Percentiles rank a stretch among this genome's conserved stretches.
Conservation (phyloP, 768 basidiomycete species). For the Phylloporus scabripes region DNA sequence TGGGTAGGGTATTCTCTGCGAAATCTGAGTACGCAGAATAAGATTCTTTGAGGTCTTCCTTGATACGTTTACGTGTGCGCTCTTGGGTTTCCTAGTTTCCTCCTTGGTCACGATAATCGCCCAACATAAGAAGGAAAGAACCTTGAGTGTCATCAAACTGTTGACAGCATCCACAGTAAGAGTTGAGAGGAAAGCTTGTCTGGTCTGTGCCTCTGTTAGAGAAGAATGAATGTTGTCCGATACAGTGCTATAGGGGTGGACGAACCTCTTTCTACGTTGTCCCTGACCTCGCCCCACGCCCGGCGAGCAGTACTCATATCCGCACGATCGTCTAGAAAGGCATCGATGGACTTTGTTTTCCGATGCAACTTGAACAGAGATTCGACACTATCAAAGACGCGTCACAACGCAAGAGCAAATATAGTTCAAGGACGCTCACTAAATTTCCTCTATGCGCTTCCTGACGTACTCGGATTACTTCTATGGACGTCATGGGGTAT, state of each 20-base stretch:
- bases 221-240: conserved; percentile 2
- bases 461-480: conserved; percentile 36
- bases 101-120: conserved; percentile 1
- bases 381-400: conserved; percentile 50
- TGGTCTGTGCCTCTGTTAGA: conserved; percentile 67
- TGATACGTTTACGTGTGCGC: conserved; percentile 85
- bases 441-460: conserved; percentile 78
- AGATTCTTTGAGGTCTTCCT: conserved; percentile 84
- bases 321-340: conserved; percentile 64
- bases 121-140: conserved; percentile 19
- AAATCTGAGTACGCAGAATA: conserved; percentile 73
- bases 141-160: conserved; percentile 64
- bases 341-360: conserved; percentile 65
- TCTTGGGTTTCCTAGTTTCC: conserved; percentile 75
- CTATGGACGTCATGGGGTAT: conserved; percentile 12
- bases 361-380: conserved; percentile 68
- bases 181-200: conserved; percentile 71
- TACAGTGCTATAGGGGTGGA: conserved; percentile 1
- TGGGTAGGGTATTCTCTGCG: conserved; percentile 73
- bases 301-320: conserved; percentile 59
- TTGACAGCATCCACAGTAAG: conserved; percentile 69
- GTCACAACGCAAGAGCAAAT: conserved; percentile 1
- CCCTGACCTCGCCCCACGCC: conserved; percentile 81
- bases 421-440: conserved; percentile 43
- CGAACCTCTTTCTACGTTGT: conserved; percentile 78